Percentiles rank a stretch among this genome's conserved stretches.
Evolutionary conservation across 805 yeast species (phyloP).

Genomic region (Peterozyma xylosa): DNA sequence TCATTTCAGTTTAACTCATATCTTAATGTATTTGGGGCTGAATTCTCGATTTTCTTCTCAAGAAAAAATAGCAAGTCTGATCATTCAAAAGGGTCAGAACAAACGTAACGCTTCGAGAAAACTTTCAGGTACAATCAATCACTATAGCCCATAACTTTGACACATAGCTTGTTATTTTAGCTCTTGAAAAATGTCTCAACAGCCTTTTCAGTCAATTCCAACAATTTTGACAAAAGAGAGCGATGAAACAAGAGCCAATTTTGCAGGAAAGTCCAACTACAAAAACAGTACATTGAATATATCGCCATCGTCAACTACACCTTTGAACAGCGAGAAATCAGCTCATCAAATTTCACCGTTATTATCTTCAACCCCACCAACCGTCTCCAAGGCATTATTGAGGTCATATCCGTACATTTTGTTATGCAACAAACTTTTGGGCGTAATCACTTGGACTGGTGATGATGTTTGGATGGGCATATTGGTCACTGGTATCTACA

Average conservation of each 20-base stretch:
- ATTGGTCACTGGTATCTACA: slow-evolving; percentile 46
- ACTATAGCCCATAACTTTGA: too few species aligned
- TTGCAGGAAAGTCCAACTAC: slow-evolving; percentile 27
- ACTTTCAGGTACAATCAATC: too few species aligned
- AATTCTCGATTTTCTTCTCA: too few species aligned
- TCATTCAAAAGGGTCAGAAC: too few species aligned
- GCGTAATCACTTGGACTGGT: slow-evolving; percentile 85
- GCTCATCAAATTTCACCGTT: slow-evolving; percentile 62
- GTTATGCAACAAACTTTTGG: slow-evolving; percentile 59
- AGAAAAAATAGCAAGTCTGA: too few species aligned
- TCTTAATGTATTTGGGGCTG: too few species aligned
- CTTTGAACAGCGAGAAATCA: slow-evolving; percentile 8
- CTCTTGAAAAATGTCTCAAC: neutral
- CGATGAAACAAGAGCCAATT: slow-evolving; percentile 28
- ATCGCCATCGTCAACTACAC: slow-evolving; percentile 3
- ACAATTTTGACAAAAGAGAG: slow-evolving; percentile 20
- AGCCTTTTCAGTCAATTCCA: neutral
- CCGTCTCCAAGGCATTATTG: slow-evolving; percentile 76
- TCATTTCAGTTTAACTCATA: too few species aligned
- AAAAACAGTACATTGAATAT: neutral
- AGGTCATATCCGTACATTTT: slow-evolving; percentile 80
- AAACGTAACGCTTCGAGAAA: too few species aligned
- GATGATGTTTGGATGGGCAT: slow-evolving; percentile 75
- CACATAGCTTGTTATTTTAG: neutral
- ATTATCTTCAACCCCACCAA: slow-evolving; percentile 83